Evolutionary conservation across 2,329 filamentous ascomycete genomes (phyloP).

Genomic region (Scorias spongiosa): DNA sequence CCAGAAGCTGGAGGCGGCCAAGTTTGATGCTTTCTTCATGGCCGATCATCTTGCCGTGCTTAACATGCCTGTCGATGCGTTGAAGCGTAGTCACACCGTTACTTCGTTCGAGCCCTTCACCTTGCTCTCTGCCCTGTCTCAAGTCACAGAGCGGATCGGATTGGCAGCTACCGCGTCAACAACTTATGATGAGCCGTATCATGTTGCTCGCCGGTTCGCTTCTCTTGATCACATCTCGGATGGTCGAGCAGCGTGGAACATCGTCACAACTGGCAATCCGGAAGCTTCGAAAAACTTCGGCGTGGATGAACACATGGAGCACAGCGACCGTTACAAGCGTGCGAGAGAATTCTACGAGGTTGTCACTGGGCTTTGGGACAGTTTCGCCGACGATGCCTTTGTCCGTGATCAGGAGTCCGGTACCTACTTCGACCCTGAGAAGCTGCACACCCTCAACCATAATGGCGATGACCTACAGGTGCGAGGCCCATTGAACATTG

Average conservation of each 20-base stretch:
- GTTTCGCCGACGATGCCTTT: slow-evolving; percentile 14
- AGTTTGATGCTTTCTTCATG: slow-evolving; percentile 38
- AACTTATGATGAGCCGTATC: slow-evolving; percentile 23
- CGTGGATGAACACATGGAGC: slow-evolving; percentile 28
- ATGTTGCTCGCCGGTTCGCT: slow-evolving; percentile 21
- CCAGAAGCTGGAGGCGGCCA: slow-evolving; percentile 33
- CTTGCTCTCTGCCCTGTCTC: slow-evolving; percentile 30
- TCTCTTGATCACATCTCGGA: slow-evolving; percentile 24
- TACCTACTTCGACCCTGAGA: slow-evolving; percentile 22
- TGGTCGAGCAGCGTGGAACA: slow-evolving; percentile 33
- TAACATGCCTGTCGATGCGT: slow-evolving; percentile 35
- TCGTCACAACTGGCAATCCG: slow-evolving; percentile 35
- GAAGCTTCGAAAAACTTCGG: slow-evolving; percentile 34
- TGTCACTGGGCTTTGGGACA: slow-evolving; percentile 17
- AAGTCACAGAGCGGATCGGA: slow-evolving; percentile 27
- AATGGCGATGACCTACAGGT: slow-evolving; percentile 15
- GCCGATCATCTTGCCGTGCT: slow-evolving; percentile 29
- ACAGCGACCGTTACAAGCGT: slow-evolving; percentile 34
- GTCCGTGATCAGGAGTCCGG: slow-evolving; percentile 1
- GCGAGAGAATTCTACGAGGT: slow-evolving; percentile 31
- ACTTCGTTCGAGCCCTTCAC: slow-evolving; percentile 38
- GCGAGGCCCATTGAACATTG: slow-evolving; percentile 31
- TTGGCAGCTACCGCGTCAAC: slow-evolving; percentile 25
- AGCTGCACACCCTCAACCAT: no score
- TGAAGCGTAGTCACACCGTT: slow-evolving; percentile 42